A percentile compares a stretch with the other conserved stretches of the same genome.
Conservation (phyloP, 2,329 filamentous ascomycete genomes). For the Fulvia fulva region DNA sequence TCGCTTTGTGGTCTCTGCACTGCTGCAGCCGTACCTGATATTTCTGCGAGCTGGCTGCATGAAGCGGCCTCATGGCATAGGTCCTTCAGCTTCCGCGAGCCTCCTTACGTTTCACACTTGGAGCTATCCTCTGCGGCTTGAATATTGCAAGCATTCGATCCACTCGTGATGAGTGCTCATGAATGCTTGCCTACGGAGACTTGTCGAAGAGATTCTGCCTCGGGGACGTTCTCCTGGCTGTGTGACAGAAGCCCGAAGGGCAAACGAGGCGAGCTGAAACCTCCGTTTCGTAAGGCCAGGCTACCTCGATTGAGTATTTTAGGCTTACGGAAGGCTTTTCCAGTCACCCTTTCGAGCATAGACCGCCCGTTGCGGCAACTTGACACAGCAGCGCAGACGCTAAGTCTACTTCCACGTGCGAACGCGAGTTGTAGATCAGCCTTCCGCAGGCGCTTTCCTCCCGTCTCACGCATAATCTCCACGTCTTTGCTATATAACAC, state of each 20-base stretch:
- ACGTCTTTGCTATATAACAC: not conserved
- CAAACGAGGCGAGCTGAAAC: not conserved
- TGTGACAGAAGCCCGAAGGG: too few species aligned
- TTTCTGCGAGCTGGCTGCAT: too few species aligned
- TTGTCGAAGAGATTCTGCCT: too few species aligned
- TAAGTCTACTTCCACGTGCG: not conserved
- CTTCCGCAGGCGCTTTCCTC: not conserved
- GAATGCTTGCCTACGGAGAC: too few species aligned
- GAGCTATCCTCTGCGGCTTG: too few species aligned
- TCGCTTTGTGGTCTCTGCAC: not conserved
- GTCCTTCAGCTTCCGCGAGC: too few species aligned
- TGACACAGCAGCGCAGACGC: not conserved
- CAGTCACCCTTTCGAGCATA: not conserved
- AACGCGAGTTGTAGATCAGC: not conserved
- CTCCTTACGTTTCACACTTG: too few species aligned
- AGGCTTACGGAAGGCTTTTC: not conserved
- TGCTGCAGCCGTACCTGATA: too few species aligned
- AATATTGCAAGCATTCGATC: too few species aligned
- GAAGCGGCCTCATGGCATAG: too few species aligned
- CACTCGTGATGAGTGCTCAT: too few species aligned
- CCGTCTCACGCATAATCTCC: not conserved
- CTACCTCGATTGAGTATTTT: not conserved
- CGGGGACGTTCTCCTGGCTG: too few species aligned
- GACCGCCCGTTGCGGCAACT: not conserved
- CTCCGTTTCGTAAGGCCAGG: not conserved